Evolutionary conservation across 257 asterid genomes (phyloP), one percentile per base, ranked within the genome.

Genomic region (Sherardia arvensis): DNA sequence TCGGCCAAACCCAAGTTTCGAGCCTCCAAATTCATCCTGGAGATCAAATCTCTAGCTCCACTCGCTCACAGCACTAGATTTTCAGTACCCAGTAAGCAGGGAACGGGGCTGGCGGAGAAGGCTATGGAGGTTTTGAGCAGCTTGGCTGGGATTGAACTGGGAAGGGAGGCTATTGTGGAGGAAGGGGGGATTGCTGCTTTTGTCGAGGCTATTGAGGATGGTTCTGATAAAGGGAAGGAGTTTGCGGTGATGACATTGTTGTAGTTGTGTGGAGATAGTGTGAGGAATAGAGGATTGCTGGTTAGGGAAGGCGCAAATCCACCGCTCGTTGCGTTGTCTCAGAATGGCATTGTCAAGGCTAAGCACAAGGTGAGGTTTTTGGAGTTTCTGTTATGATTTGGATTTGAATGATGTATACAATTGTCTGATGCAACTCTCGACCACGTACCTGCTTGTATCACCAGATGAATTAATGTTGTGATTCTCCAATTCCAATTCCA

Each of bases 301-400:
- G 96, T 92, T 34, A 81, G 97, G 66, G 99, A 92, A 84, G 99
- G 99, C 2, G 96, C 93, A 0, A 92, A 89, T 66, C 99, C 97
- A 34, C 99, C 99, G 1, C 81, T 92, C 58, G 97, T 92, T 69
- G 96, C 99, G 1, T 77, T 92, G 66, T 89, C 99, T 30, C 97
- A 92, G 80, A 69, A 66, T 22, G 99, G 97, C 34, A 87, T 94
- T 20, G 81, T 86, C 5, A 92, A 92, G 73, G 99, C 99, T 61
- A 89, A 92, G 81, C 91, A 85, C 68, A 89, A 89, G 97, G 99
- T 92, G 63, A 57, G 86, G 59, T 25, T 53, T 64, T 64, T 9
- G 8, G 54, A 27, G 20, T 0, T 66, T 54, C 12, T 55, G 23
- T 36, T 23, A 9, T 8, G 18, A 62, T 62, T 47, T 10, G 30